Conservation (phyloP, 2,329 filamentous ascomycete species). For the Ophiostoma populinum region DNA sequence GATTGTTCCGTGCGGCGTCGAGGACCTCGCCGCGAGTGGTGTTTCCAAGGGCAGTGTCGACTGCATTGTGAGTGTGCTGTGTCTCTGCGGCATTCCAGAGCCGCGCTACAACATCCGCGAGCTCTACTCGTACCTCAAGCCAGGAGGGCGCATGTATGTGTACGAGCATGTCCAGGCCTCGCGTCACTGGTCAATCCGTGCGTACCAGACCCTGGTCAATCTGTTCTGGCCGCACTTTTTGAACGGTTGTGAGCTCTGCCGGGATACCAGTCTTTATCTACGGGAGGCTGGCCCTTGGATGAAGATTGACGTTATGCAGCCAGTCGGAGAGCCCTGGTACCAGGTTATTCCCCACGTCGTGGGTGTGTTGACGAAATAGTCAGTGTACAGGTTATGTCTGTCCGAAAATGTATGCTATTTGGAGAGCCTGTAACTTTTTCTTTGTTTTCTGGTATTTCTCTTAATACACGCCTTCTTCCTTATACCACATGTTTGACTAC, state of each 20-base stretch:
- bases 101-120: slow-evolving; percentile 36
- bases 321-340: slow-evolving; percentile 24
- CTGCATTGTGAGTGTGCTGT: slow-evolving; percentile 42
- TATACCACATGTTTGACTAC: no score
- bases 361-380: slow-evolving; percentile 33
- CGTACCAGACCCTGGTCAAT: slow-evolving; percentile 35
- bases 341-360: slow-evolving; percentile 29
- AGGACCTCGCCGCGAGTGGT: slow-evolving; percentile 31
- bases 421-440: background rate
- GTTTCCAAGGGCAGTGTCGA: slow-evolving; percentile 36
- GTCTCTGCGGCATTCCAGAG: slow-evolving; percentile 46
- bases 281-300: slow-evolving; percentile 32
- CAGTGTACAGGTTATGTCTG: no score
- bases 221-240: slow-evolving; percentile 34
- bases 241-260: slow-evolving; percentile 33
- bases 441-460: background rate
- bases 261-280: slow-evolving; percentile 29
- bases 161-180: slow-evolving; percentile 40
- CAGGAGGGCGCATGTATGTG: slow-evolving; percentile 44
- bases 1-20: slow-evolving; percentile 44
- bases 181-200: slow-evolving; percentile 21
- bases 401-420: no score
- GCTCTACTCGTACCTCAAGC: slow-evolving; percentile 40
- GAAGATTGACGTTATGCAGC: slow-evolving; percentile 28
- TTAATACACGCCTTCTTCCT: no score